These are phyloP conservation scores for Lichtheimia corymbifera DNA, from an alignment of 371 early-diverging fungal genomes.

Conservation along the genomic window DNA sequence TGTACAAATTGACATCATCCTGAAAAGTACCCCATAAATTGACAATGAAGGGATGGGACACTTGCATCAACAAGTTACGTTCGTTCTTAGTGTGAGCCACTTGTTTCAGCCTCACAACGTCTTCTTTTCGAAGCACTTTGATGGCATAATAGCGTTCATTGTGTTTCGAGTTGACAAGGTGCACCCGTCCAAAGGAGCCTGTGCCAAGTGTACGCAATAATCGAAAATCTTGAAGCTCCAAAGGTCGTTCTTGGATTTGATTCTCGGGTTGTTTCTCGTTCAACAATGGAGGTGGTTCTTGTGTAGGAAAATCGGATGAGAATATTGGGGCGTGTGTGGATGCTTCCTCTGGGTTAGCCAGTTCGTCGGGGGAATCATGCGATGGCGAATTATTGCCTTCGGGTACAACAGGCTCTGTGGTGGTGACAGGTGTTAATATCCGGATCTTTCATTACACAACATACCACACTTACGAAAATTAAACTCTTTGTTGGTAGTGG, in stretches of 20 bases:
- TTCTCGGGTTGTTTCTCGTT: background rate
- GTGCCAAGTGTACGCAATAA: conserved; percentile 89
- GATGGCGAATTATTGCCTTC: no score
- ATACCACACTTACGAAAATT: background rate
- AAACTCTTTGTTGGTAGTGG: background rate
- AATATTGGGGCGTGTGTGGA: conserved; percentile 14
- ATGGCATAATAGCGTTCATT: conserved; percentile 91
- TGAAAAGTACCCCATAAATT: conserved; percentile 87
- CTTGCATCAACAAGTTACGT: conserved; percentile 80
- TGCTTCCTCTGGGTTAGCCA: conserved; percentile 9
- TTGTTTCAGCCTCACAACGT: conserved; percentile 93
- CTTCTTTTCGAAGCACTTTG: conserved; percentile 89
- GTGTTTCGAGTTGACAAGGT: conserved; percentile 78
- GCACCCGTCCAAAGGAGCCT: conserved; percentile 98
- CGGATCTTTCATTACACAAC: no score
- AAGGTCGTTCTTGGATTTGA: conserved; percentile 17
- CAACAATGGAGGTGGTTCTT: conserved; percentile 1
- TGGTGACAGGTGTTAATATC: no score
- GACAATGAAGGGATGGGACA: conserved; percentile 90
- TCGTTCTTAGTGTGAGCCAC: conserved; percentile 92
- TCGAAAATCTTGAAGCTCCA: conserved; percentile 65
- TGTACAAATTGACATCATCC: conserved; percentile 81
- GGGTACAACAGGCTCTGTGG: no score
- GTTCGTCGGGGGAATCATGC: background rate
- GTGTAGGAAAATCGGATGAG: conserved; percentile 4